A percentile compares a stretch with the other conserved stretches of the same genome.
Conservation (phyloP, 805 yeast species). For the Candida pseudoglaebosa region DNA sequence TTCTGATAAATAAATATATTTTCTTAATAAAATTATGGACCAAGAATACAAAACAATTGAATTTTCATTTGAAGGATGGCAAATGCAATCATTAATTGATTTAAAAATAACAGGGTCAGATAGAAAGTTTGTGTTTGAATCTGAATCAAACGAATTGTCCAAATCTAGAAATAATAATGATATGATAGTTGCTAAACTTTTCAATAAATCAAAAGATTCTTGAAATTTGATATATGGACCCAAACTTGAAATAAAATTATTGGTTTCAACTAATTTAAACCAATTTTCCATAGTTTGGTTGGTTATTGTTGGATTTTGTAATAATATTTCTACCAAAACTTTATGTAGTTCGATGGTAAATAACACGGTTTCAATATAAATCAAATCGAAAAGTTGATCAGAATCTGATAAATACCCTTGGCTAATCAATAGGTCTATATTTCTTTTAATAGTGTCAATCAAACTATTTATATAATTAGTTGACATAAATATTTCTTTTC, state of each 20-base stretch:
- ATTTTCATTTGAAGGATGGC: conserved; percentile 32
- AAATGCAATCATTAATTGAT: conserved; percentile 37
- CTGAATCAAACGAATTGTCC: conserved; percentile 41
- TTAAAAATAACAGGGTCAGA: conserved; percentile 33
- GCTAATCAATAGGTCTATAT: conserved; percentile 10
- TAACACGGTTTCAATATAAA: conserved; percentile 27
- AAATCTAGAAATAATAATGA: conserved; percentile 56
- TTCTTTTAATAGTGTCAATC: conserved; percentile 14
- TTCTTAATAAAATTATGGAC: conserved; percentile 58
- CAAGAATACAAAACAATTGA: conserved; percentile 59
- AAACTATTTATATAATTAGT: conserved; percentile 20
- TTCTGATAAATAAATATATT: conserved; percentile 43
- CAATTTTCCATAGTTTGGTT: conserved; percentile 42
- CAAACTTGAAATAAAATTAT: conserved; percentile 21
- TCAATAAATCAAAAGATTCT: conserved; percentile 32
- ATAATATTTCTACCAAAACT: conserved; percentile 35
- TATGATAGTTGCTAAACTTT: conserved; percentile 45
- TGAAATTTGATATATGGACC: conserved; percentile 23
- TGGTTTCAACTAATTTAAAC: conserved; percentile 49
- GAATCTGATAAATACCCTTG: conserved; percentile 10
- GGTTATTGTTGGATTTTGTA: conserved; percentile 32
- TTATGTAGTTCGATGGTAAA: conserved; percentile 33
- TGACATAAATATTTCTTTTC: conserved; percentile 35
- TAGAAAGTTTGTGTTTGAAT: conserved; percentile 21
- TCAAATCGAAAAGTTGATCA: conserved; percentile 16